A percentile compares a stretch with the other conserved stretches of the same genome.
Conservation (phyloP, 495 filamentous ascomycete species). For the Lindgomyces ingoldianus region DNA sequence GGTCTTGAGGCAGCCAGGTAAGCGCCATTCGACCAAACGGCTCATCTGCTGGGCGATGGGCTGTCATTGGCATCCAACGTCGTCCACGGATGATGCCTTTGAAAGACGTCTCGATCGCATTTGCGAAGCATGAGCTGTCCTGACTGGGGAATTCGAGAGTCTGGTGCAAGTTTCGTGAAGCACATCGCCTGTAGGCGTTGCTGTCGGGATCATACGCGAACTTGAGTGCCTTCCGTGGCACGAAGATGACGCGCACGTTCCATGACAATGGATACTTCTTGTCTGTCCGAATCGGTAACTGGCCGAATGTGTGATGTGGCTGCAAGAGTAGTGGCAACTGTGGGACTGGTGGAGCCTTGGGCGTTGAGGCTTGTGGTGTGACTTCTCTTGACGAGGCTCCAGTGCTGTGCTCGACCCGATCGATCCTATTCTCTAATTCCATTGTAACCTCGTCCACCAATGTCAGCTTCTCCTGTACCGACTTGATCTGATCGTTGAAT, state of each 20-base stretch:
- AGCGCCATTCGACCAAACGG: conserved; percentile 34
- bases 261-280: conserved; percentile 37
- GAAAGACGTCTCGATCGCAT: conserved; percentile 35
- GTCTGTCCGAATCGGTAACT: conserved; percentile 38
- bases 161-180: conserved; percentile 38
- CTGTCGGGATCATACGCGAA: conserved; percentile 39
- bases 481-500: conserved; percentile 36
- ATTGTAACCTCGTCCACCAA: conserved; percentile 39
- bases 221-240: conserved; percentile 33
- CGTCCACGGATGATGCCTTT: conserved; percentile 36
- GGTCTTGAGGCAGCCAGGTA: conserved; percentile 32
- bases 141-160: conserved; percentile 33
- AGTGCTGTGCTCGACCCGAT: conserved; percentile 26
- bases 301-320: conserved; percentile 21
- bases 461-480: conserved; percentile 31
- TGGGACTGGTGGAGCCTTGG: conserved; percentile 21
- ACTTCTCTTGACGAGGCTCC: conserved; percentile 21
- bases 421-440: conserved; percentile 38
- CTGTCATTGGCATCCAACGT: conserved; percentile 39
- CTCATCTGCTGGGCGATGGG: conserved; percentile 30
- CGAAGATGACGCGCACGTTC: conserved; percentile 37
- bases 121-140: conserved; percentile 36
- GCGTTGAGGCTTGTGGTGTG: conserved; percentile 30
- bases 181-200: conserved; percentile 36
- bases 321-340: conserved; percentile 26